These are phyloP conservation scores for Diaporthe vexans DNA, from an alignment of 2,329 filamentous ascomycete species.

Conservation along the genomic window DNA sequence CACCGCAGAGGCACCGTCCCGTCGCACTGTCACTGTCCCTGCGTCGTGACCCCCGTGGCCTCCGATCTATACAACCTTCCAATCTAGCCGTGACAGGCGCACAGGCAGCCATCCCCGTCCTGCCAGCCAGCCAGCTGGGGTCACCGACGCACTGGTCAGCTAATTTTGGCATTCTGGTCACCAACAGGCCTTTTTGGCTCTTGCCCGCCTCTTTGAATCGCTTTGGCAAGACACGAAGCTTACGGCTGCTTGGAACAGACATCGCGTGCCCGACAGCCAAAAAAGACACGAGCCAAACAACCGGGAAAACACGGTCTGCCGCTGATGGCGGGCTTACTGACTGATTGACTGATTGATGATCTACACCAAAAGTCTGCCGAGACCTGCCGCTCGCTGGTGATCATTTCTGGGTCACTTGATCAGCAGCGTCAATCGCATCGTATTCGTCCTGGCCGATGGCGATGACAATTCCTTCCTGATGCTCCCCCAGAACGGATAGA, in stretches of 20 bases:
- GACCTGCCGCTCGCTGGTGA: constrained; percentile 29
- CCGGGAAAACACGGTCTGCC: constrained; percentile 5
- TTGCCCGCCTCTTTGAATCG: background rate
- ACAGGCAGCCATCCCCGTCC: constrained; percentile 1
- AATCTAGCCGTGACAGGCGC: constrained; percentile 27
- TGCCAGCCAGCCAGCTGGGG: background rate
- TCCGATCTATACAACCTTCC: constrained; percentile 14
- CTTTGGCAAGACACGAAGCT: constrained; percentile 8
- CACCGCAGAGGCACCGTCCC: background rate
- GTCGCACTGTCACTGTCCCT: constrained; percentile 5
- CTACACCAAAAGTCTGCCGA: constrained; percentile 4
- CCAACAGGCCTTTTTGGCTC: background rate
- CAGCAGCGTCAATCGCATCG: constrained; percentile 29
- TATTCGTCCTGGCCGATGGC: constrained; percentile 32
- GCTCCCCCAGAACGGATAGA: constrained; percentile 18
- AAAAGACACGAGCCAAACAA: background rate
- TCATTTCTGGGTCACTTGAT: constrained; percentile 33
- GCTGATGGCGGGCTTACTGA: background rate
- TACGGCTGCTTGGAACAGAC: background rate
- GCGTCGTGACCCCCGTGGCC: constrained; percentile 16
- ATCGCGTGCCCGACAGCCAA: background rate
- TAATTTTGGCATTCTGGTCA: constrained; percentile 26
- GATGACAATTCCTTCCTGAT: constrained; percentile 20
- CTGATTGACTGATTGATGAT: background rate
- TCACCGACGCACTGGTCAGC: constrained; percentile 16